Base-by-base conservation (phyloP, 2,329 filamentous ascomycete species). In the Incumbomyces delicatus region DNA sequence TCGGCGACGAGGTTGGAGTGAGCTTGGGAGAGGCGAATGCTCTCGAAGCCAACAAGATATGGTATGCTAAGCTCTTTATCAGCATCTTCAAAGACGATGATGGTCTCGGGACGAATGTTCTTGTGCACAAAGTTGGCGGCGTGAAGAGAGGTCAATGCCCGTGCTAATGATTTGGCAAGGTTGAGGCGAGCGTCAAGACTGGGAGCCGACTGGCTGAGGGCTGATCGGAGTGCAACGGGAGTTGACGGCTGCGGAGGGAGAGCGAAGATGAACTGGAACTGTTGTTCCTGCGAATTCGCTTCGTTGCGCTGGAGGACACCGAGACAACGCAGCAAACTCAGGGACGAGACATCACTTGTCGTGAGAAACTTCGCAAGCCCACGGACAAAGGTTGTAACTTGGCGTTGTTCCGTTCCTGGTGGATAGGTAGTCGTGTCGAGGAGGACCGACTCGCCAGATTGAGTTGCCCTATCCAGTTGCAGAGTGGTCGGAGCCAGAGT, bases 1-100 rank as follows among this genome's bases (percentile, higher is more conserved):
- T 75, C 71, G 0, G 67, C 68, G 1, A 41, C 17, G 1, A 52
- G 54, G 3, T 55, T 16, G 0, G 70, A 70, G 3, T 50, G 35
- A 0, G 54, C 60, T 12, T 65, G 59, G 1, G 58, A 63, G 0
- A 40, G 44, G 1, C 71, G 65, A 39, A 74, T 61, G 0, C 58
- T 57, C 38, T 72, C 65, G 46, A 75, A 74, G 0, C 73, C 71
- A 5, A 72, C 50, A 0, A 76, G 62, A 41, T 66, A 73, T 1
- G 59, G 53, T 1, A 50, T 50, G 2, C 58, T 58, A 0, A 66
- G 39, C 14, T 39, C 14, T 5, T 56, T 51, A 4, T 48, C 18
- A 4, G 40, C 20, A 18, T 60, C 49, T 11, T 56, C 30, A 31
- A 63, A 57, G 13, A 65, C 17, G 1, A 65, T 6, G 7, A 64